phyloP scores from a whole-genome alignment of 2,329 filamentous ascomycete species.

The Pyrenophora seminiperda region DNA sequence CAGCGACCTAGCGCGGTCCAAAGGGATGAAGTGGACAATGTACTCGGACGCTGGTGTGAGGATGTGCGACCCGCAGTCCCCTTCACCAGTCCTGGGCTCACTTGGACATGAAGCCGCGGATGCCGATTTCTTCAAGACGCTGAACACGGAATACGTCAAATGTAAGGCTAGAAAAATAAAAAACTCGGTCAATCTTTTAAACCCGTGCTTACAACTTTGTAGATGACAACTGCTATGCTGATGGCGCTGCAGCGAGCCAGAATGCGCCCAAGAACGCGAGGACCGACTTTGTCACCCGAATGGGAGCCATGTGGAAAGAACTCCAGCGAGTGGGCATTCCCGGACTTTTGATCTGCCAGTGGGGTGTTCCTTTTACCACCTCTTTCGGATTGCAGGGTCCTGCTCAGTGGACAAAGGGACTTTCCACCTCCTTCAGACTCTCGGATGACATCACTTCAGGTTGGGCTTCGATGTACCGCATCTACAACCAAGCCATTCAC shows the following conservation, averaged over 20 bases:
- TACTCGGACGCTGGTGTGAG: conserved; percentile 28
- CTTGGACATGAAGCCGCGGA: conserved; percentile 25
- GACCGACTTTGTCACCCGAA: conserved; percentile 23
- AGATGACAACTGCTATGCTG: conserved; percentile 30
- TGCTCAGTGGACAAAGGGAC: conserved; percentile 22
- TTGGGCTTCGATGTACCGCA: conserved; percentile 24
- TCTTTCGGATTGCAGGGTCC: conserved; percentile 22
- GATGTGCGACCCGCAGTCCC: conserved; percentile 25
- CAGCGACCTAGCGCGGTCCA: conserved; percentile 26
- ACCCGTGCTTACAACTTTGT: neutral
- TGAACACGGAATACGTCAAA: conserved; percentile 28
- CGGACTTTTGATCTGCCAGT: conserved; percentile 28
- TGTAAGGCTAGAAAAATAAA: conserved; percentile 8
- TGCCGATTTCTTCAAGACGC: conserved; percentile 26
- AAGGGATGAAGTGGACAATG: conserved; percentile 33
- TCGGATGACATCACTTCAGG: conserved; percentile 24
- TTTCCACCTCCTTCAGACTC: conserved; percentile 28
- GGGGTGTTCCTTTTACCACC: conserved; percentile 22
- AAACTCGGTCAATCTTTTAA: neutral
- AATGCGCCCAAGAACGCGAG: conserved; percentile 25
- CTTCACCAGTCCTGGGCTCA: conserved; percentile 23
- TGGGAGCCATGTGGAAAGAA: conserved; percentile 27
- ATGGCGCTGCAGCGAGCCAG: conserved; percentile 19
- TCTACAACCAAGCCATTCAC: conserved; percentile 28
- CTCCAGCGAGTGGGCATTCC: conserved; percentile 23